A percentile compares a stretch with the other conserved stretches of the same genome.
These are phyloP conservation scores for Chrysosphaeria jannelii DNA, from an alignment of 2,329 filamentous ascomycete species.

Conservation along the genomic window DNA sequence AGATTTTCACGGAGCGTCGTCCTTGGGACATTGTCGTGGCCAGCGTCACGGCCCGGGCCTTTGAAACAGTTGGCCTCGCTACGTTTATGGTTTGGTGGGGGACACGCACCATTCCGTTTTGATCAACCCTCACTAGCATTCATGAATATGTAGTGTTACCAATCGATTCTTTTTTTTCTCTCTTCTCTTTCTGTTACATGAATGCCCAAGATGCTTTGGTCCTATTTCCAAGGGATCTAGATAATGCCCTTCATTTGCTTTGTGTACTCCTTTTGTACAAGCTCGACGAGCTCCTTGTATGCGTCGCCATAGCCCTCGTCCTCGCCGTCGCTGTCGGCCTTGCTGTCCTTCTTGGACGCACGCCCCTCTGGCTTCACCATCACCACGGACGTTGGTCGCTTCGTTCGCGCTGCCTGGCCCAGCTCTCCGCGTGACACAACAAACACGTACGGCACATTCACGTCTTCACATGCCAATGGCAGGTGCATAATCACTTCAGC, in stretches of 20 bases:
- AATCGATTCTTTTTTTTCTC: slow-evolving; percentile 1
- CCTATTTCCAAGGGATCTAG: no score
- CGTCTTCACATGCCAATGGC: slow-evolving; percentile 91
- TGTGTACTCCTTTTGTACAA: slow-evolving; percentile 31
- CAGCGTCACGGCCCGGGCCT: slow-evolving; percentile 50
- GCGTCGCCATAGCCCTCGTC: slow-evolving; percentile 23
- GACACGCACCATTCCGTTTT: slow-evolving; percentile 76
- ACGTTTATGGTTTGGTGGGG: slow-evolving; percentile 95
- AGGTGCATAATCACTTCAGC: slow-evolving; percentile 98
- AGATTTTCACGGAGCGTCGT: slow-evolving; percentile 74
- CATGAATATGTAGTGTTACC: no score
- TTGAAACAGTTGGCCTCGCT: slow-evolving; percentile 80
- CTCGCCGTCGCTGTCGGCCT: slow-evolving; percentile 13
- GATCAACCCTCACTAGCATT: no score
- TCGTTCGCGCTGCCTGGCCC: slow-evolving; percentile 76
- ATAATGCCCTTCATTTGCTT: slow-evolving; percentile 16
- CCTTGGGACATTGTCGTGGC: slow-evolving; percentile 74
- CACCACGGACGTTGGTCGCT: slow-evolving; percentile 85
- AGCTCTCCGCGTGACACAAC: slow-evolving; percentile 79
- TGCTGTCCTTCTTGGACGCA: slow-evolving; percentile 20
- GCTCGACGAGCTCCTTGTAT: slow-evolving; percentile 33
- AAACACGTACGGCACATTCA: slow-evolving; percentile 91
- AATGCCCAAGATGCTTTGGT: no score
- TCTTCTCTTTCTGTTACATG: not conserved
- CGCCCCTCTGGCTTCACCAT: slow-evolving; percentile 27